Evolutionary conservation across 192 early-diverging fungal species (phyloP), one percentile per base, ranked within the genome.

Genomic region (Coemansia sp.): DNA sequence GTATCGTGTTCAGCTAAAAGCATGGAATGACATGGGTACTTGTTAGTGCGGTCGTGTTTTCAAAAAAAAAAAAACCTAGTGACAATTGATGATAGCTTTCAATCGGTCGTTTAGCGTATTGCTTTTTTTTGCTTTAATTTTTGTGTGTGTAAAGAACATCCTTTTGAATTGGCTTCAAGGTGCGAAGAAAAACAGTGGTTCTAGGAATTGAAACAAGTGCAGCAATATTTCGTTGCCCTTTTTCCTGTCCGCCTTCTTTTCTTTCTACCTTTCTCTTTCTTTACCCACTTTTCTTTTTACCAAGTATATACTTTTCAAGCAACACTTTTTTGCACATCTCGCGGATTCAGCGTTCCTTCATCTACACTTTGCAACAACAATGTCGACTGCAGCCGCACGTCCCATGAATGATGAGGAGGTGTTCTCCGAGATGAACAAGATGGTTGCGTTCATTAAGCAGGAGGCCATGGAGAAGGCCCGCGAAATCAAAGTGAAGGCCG

Each of bases 381-480:
- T 80, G 78, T 80, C 78, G 56, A 63, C 69, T 42, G 65, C 45
- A 1, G 70, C 86, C 47, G 59, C 45, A 10, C 85, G 88, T 66
- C 83, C 90, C 57, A 84, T 99, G 63, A 98, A 94, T 85, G 97
- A 99, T 72, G 90, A 93, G 65, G 94, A 99, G 86, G 97, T 98
- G 51, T 85, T 86, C 72, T 88, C 88, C 68, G 97, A 99, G 88
- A 99, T 99, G 97, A 91, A 88, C 84, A 99, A 99, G 87, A 98
- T 99, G 97, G 95, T 98, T 45, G 89, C 92, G 39, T 99, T 99
- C 85, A 99, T 99, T 87, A 95, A 94, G 78, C 96, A 99, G 83
- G 97, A 99, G 82, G 96, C 97, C 8, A 77, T 95, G 26, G 97
- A 99, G 77, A 99, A 99, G 87, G 96, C 96, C 32, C 87, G 93